Conservation (phyloP, 306 rosid species). For the Dryas octopetala region DNA sequence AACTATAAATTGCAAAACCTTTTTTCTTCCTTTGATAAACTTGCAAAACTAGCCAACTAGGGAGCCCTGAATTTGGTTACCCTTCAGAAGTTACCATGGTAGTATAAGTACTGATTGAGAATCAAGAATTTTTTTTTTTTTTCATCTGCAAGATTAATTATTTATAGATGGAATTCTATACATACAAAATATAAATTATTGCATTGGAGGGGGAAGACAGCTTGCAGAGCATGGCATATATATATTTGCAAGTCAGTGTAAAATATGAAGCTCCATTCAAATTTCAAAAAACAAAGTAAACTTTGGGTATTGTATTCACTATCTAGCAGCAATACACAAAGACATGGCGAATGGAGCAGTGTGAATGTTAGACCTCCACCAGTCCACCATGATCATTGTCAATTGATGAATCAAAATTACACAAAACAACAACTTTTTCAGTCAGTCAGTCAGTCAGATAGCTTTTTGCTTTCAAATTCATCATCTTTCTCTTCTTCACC, state of each 20-base stretch:
- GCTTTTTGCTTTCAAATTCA: conserved; percentile 28
- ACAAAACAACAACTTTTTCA: not conserved
- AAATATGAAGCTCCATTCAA: not conserved
- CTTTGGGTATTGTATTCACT: not conserved
- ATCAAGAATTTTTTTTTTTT: too few relatives aligned
- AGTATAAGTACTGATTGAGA: too few relatives aligned
- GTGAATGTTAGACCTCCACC: not conserved
- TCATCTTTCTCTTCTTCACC: conserved; percentile 29
- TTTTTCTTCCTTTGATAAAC: too few relatives aligned
- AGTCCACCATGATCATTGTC: not conserved
- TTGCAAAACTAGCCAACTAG: too few relatives aligned
- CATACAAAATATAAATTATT: too few relatives aligned
- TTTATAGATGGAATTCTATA: too few relatives aligned
- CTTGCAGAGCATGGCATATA: not conserved
- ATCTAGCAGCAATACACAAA: not conserved
- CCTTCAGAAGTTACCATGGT: too few relatives aligned
- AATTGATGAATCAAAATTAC: not conserved
- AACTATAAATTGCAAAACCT: too few relatives aligned
- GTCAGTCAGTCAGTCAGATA: not conserved
- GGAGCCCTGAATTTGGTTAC: too few relatives aligned
- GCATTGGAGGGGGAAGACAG: not conserved
- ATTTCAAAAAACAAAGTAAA: not conserved
- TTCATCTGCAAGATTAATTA: too few relatives aligned
- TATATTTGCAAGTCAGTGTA: not conserved
- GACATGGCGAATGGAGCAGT: not conserved